Conservation (phyloP, 2,329 filamentous ascomycete species). For the Botrytis cinerea region DNA sequence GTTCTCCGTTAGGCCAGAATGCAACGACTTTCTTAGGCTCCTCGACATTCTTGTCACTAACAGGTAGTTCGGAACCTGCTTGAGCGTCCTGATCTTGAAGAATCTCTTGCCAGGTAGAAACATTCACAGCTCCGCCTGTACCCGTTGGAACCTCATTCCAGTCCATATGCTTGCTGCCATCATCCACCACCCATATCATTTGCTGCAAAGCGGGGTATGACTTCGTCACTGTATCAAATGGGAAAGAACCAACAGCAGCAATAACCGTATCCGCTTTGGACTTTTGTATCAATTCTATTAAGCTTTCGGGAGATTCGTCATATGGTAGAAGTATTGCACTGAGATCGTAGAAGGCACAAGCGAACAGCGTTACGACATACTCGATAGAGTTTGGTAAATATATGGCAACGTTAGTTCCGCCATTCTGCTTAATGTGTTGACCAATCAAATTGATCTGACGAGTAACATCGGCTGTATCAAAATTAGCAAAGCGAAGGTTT, state of each 20-base stretch:
- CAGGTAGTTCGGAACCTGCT: conserved; percentile 64
- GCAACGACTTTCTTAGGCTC: conserved; percentile 58
- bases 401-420: conserved; percentile 76
- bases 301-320: conserved; percentile 67
- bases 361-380: conserved; percentile 78
- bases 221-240: conserved; percentile 71
- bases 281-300: conserved; percentile 71
- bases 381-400: conserved; percentile 94
- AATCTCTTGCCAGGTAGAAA: conserved; percentile 92
- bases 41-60: conserved; percentile 55
- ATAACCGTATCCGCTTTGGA: conserved; percentile 80
- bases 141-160: conserved; percentile 88
- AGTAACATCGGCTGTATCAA: conserved; percentile 64
- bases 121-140: conserved; percentile 71
- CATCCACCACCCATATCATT: conserved; percentile 89
- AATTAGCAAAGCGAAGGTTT: conserved; percentile 28
- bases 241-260: conserved; percentile 82
- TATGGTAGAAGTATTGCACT: conserved; percentile 85
- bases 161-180: conserved; percentile 88
- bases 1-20: conserved; percentile 69
- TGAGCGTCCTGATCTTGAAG: conserved; percentile 67
- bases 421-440: conserved; percentile 69
- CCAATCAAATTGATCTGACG: conserved; percentile 88
- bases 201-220: conserved; percentile 71
- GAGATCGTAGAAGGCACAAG: conserved; percentile 80